These are phyloP conservation scores for Sarocladium oryzae DNA, from an alignment of 2,329 filamentous ascomycete genomes.

Conservation along the genomic window DNA sequence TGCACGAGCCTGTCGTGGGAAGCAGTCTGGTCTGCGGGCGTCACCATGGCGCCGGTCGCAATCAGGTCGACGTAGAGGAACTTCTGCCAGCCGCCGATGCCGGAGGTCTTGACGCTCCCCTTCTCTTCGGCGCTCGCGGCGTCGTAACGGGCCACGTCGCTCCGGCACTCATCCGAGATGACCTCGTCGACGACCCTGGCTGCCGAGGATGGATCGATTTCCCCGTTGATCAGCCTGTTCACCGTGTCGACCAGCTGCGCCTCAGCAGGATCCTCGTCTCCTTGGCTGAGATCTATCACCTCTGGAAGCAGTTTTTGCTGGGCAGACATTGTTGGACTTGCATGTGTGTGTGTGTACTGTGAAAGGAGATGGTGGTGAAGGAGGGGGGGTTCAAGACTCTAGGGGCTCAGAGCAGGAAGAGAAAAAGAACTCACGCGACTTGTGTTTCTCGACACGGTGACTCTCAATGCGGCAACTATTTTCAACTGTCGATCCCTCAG, in stretches of 20 bases:
- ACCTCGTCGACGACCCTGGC: neutral
- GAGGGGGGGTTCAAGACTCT: too few species aligned
- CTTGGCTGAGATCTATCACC: neutral
- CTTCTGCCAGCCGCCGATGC: constrained; percentile 6
- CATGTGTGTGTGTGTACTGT: too few species aligned
- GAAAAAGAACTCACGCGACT: too few species aligned
- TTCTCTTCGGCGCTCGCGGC: neutral
- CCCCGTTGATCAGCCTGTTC: constrained; percentile 6
- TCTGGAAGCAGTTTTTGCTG: neutral
- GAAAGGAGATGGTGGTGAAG: too few species aligned
- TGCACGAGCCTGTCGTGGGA: constrained; percentile 5
- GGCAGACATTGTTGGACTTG: neutral
- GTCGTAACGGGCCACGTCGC: neutral
- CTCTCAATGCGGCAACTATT: too few species aligned
- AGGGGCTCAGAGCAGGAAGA: neutral
- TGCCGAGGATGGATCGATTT: neutral
- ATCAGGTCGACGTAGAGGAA: constrained; percentile 7
- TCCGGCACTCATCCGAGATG: constrained; percentile 3
- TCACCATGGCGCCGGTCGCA: constrained; percentile 1
- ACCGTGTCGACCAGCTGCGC: neutral
- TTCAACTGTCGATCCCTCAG: too few species aligned
- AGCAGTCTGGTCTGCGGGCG: neutral
- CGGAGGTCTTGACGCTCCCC: neutral
- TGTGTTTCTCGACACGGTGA: too few species aligned
- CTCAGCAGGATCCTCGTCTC: constrained; percentile 5